A percentile compares a stretch with the other conserved stretches of the same genome.
Conservation (phyloP, 495 filamentous ascomycete species). For the Tuber umbilicatum region DNA sequence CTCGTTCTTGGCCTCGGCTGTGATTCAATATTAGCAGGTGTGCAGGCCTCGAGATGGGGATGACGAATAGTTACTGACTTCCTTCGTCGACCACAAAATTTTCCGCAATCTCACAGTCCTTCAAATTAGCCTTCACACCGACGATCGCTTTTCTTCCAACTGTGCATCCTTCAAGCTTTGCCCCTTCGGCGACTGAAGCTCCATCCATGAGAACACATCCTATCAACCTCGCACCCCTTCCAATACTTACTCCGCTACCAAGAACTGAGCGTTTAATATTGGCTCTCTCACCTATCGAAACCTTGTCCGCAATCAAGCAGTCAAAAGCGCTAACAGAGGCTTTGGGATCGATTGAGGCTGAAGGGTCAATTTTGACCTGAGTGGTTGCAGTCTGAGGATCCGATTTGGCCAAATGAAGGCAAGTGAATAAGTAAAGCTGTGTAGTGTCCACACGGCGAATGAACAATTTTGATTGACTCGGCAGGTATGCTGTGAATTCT, state of each 20-base stretch:
- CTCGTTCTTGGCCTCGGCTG: constrained; percentile 72
- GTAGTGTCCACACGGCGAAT: constrained; percentile 83
- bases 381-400: constrained; percentile 55
- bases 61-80: constrained; percentile 50
- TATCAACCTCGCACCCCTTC: constrained; percentile 66
- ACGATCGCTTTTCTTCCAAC: constrained; percentile 68
- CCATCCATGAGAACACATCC: constrained; percentile 89
- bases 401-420: constrained; percentile 67
- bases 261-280: constrained; percentile 87
- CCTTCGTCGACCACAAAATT: constrained; percentile 70
- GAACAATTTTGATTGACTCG: constrained; percentile 49
- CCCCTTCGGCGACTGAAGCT: constrained; percentile 68
- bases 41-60: neutral
- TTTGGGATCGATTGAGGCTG: constrained; percentile 64
- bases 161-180: constrained; percentile 72
- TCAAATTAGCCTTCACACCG: constrained; percentile 66
- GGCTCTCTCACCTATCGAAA: constrained; percentile 70
- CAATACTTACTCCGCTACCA: constrained; percentile 77
- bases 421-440: constrained; percentile 68
- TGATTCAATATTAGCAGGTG: constrained; percentile 33
- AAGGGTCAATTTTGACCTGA: constrained; percentile 68
- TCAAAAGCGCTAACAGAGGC: constrained; percentile 70
- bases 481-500: constrained; percentile 33
- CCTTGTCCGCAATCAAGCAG: constrained; percentile 74
- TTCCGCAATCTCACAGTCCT: constrained; percentile 86